phyloP scores from a whole-genome alignment of 441 rosid species.

The Sinapis alba region DNA sequence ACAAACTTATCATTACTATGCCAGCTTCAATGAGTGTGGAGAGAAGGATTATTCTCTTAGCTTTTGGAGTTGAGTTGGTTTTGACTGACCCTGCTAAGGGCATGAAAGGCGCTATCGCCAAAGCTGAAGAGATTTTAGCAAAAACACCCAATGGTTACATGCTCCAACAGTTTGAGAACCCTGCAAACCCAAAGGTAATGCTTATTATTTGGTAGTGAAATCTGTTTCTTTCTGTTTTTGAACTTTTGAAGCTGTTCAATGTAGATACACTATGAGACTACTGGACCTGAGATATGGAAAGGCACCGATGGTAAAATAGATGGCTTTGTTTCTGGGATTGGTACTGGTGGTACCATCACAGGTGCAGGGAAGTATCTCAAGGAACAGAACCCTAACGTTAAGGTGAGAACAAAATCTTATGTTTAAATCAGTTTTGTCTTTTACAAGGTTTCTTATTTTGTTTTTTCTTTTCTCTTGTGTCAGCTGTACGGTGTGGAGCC shows the following conservation, averaged over 20 bases:
- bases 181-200: conserved; percentile 83
- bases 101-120: conserved; percentile 88
- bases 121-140: conserved; percentile 79
- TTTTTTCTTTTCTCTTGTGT: not conserved
- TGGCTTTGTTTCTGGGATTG: conserved; percentile 86
- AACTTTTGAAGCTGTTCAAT: not conserved
- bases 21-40: conserved; percentile 94
- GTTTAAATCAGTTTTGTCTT: not conserved
- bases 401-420: conserved; percentile 42
- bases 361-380: conserved; percentile 83
- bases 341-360: conserved; percentile 90
- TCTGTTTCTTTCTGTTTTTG: not conserved
- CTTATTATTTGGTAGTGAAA: not conserved
- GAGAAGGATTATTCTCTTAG: conserved; percentile 84
- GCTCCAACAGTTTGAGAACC: conserved; percentile 86
- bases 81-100: conserved; percentile 89
- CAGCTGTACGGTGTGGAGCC: conserved; percentile 86
- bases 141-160: conserved; percentile 82
- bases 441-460: not conserved
- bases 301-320: conserved; percentile 77
- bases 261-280: conserved; percentile 80
- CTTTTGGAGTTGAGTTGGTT: conserved; percentile 87
- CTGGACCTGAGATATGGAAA: conserved; percentile 93
- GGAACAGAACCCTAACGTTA: conserved; percentile 71
- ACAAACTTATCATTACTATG: conserved; percentile 83